A percentile compares a stretch with the other conserved stretches of the same genome.
Evolutionary conservation across 2,329 filamentous ascomycete species (phyloP).

Genomic region (Paecilomyces sp.): DNA sequence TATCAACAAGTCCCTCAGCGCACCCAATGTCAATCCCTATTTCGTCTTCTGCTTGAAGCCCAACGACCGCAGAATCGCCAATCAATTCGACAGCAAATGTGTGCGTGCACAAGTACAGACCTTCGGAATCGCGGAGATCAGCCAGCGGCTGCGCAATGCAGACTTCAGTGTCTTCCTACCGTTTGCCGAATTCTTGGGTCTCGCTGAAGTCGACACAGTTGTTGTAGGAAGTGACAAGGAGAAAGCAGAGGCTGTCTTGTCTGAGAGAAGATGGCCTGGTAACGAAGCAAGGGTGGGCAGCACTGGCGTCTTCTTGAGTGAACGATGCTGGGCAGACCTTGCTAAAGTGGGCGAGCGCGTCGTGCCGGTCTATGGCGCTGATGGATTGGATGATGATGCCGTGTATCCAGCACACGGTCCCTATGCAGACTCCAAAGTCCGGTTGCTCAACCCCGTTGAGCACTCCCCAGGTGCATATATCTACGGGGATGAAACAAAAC

Average conservation of each 20-base stretch:
- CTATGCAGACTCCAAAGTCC: constrained; percentile 46
- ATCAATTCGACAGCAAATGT: constrained; percentile 98
- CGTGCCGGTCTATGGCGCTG: constrained; percentile 53
- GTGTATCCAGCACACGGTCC: constrained; percentile 41
- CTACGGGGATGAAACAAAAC: constrained; percentile 66
- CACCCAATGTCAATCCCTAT: constrained; percentile 81
- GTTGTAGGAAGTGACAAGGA: constrained; percentile 89
- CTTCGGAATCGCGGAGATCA: constrained; percentile 94
- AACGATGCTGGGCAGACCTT: constrained; percentile 90
- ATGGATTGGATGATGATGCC: constrained; percentile 49
- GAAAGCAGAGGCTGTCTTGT: constrained; percentile 83
- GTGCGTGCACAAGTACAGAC: constrained; percentile 91
- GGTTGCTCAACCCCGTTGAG: constrained; percentile 43
- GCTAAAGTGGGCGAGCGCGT: constrained; percentile 62
- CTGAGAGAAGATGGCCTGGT: constrained; percentile 83
- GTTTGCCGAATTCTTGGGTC: constrained; percentile 88
- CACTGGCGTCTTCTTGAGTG: constrained; percentile 91
- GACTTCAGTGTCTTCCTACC: constrained; percentile 95
- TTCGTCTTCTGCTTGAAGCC: constrained; percentile 97
- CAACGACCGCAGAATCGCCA: constrained; percentile 92
- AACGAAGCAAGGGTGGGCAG: constrained; percentile 88
- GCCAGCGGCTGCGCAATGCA: constrained; percentile 81
- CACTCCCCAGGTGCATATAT: constrained; percentile 54
- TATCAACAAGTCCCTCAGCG: constrained; percentile 77
- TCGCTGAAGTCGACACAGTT: constrained; percentile 75